Base-by-base conservation (phyloP, 805 yeast species). In the Lipomyces orientalis region DNA sequence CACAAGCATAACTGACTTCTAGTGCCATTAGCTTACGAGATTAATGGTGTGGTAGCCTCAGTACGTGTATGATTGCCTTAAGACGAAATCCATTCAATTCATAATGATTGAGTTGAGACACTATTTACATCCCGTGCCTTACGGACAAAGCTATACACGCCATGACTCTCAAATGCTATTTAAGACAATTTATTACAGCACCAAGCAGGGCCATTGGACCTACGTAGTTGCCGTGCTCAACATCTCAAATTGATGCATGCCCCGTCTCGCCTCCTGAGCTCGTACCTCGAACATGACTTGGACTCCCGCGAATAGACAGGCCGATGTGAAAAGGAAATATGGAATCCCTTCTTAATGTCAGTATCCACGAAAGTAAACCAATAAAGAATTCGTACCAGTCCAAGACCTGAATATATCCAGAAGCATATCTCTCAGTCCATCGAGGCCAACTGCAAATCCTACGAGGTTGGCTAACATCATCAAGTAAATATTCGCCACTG, bases 401-500 rank as follows among this genome's bases (percentile, higher is more conserved):
- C 81, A 77, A 0, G 98, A 92, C 33, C 85, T 81, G 73, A 93
- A 86, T 86, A 94, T 88, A 63, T 88, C 93, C 25, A 77, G 75
- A 29, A 94, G 79, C 71, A 94, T 82, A 54, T 83, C 81, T 34
- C 83, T 71, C 34, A 93, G 87, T 1, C 99, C 99, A 67, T 92
- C 97, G 37, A 88, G 82, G 8, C 98, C 98, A 43, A 95, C 83
- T 74, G 97, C 95, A 78, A 95, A 95, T 0, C 99, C 99, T 75
- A 90, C 92, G 62, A 95, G 79, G 75, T 95, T 95, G 16, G 98
- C 98, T 71, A 93, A 84, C 93, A 95, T 93, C 99, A 95, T 94
- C 89, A 94, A 85, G 97, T 97, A 94, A 65, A 95, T 89, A 77
- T 95, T 95, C 29, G 84, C 75, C 35, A 93, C 96, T 3, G 94